A percentile compares a stretch with the other conserved stretches of the same genome.
Evolutionary conservation across 2,329 filamentous ascomycete genomes (phyloP).

Genomic region (Dactylellina drechsleri): DNA sequence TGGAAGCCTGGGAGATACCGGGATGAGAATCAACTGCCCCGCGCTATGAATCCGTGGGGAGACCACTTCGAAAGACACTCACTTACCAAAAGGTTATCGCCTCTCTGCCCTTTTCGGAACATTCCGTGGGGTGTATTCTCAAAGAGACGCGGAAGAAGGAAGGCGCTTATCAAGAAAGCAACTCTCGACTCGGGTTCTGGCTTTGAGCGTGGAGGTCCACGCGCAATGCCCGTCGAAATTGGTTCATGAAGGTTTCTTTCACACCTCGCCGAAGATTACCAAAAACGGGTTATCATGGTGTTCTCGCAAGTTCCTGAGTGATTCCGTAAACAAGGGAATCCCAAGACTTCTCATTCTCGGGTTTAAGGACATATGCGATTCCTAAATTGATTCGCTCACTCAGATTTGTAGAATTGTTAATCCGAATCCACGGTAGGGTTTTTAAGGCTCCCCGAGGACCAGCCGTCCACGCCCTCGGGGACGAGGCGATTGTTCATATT

Average conservation of each 20-base stretch:
- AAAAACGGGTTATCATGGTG: conserved; percentile 1
- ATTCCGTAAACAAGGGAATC: neutral
- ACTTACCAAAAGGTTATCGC: neutral
- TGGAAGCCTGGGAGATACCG: no score
- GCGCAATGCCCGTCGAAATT: conserved; percentile 20
- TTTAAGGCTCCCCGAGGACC: neutral
- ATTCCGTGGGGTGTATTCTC: conserved; percentile 36
- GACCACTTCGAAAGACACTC: no score
- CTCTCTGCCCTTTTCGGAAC: conserved; percentile 3
- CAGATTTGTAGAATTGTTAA: no score
- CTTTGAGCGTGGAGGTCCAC: conserved; percentile 26
- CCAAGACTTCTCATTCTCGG: no score
- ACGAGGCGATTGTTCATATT: neutral
- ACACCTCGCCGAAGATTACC: conserved; percentile 18
- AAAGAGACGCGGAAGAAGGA: conserved; percentile 21
- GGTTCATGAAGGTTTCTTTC: conserved; percentile 5
- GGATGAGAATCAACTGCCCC: no score
- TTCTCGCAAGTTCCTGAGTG: neutral
- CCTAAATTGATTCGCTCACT: no score
- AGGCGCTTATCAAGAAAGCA: conserved; percentile 22
- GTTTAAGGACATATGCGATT: no score
- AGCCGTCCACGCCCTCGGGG: neutral
- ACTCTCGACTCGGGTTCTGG: neutral
- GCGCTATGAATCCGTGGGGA: no score
- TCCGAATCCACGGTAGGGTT: no score